phyloP scores from a whole-genome alignment of 768 basidiomycete species.

The Tricholoma flavovirens region DNA sequence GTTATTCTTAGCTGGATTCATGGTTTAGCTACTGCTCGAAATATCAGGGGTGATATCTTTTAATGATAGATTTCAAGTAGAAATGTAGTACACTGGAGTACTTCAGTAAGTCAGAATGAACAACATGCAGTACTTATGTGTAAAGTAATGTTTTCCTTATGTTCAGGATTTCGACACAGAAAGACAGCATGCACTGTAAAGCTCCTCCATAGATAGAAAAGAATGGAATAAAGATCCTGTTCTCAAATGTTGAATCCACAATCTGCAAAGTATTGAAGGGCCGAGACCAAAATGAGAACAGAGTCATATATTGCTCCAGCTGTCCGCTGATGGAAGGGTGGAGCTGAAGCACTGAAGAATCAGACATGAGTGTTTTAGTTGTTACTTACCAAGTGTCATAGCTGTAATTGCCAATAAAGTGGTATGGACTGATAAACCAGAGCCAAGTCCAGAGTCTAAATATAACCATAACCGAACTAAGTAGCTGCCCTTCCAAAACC shows the following conservation, averaged over 20 bases:
- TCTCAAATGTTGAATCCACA: too few species aligned
- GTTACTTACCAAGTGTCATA: background rate
- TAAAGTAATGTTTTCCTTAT: background rate
- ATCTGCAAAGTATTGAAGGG: too few species aligned
- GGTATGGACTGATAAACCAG: too few species aligned
- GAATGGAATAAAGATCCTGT: too few species aligned
- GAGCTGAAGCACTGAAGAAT: background rate
- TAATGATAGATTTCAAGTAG: too few species aligned
- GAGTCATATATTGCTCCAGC: too few species aligned
- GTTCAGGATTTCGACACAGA: background rate
- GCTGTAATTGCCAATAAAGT: background rate
- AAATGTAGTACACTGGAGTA: background rate
- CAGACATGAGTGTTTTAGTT: background rate
- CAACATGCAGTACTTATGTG: background rate
- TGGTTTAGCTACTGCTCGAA: background rate
- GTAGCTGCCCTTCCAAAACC: background rate
- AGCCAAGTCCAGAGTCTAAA: background rate
- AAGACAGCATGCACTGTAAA: too few species aligned
- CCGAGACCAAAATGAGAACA: too few species aligned
- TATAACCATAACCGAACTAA: background rate
- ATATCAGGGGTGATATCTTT: background rate
- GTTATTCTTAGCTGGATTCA: background rate
- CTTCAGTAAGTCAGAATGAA: background rate
- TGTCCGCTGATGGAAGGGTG: too few species aligned
- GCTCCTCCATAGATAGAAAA: too few species aligned